Conservation (phyloP, 495 filamentous ascomycete species). For the Tuber magnatum region DNA sequence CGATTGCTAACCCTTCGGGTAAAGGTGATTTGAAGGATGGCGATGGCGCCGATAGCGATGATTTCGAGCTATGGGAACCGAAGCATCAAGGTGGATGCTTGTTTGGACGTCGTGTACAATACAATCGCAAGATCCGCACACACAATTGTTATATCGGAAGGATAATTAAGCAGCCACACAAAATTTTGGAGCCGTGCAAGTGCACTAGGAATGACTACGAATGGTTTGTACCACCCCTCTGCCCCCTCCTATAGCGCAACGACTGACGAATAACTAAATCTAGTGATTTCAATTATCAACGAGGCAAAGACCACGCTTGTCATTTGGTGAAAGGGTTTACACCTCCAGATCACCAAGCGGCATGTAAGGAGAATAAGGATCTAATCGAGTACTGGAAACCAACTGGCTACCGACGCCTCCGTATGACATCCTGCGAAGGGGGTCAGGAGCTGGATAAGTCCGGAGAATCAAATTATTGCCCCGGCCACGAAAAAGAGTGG, state of each 20-base stretch:
- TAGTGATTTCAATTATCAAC: conserved; percentile 92
- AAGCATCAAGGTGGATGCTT: conserved; percentile 68
- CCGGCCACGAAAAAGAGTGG: conserved; percentile 69
- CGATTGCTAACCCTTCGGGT: conserved; percentile 8
- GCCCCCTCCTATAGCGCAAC: not conserved
- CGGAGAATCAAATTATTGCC: conserved; percentile 53
- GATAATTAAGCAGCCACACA: conserved; percentile 60
- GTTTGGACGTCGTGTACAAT: conserved; percentile 84
- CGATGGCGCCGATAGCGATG: conserved; percentile 54
- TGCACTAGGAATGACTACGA: conserved; percentile 84
- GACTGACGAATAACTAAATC: not conserved
- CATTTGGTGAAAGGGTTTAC: conserved; percentile 60
- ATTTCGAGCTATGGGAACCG: conserved; percentile 80
- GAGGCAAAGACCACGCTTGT: conserved; percentile 67
- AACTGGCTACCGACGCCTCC: conserved; percentile 86
- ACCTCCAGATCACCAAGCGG: conserved; percentile 55
- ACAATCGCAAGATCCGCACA: conserved; percentile 74
- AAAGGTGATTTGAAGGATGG: conserved; percentile 51
- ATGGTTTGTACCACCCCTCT: conserved; percentile 57
- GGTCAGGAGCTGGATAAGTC: conserved; percentile 65
- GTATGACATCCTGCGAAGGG: conserved; percentile 72
- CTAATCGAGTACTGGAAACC: conserved; percentile 66
- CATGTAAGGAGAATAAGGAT: conserved; percentile 61
- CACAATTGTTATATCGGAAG: conserved; percentile 71
- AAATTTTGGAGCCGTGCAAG: conserved; percentile 63